phyloP scores from a whole-genome alignment of 179 eudicot species.

The Spergularia azorica region DNA sequence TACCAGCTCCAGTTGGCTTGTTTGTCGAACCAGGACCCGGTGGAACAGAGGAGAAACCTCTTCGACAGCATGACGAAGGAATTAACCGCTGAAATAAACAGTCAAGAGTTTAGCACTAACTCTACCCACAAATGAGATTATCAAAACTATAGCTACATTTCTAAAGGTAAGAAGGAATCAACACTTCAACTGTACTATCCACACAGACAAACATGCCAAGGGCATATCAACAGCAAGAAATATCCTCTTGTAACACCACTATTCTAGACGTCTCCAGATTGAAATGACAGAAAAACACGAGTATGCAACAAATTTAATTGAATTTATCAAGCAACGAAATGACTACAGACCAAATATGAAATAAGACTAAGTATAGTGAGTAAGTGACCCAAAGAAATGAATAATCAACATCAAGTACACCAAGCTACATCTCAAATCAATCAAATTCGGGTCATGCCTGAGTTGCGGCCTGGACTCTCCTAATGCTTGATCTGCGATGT shows the following conservation, averaged over 20 bases:
- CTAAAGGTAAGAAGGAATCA: no score
- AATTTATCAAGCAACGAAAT: not conserved
- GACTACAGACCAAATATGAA: not conserved
- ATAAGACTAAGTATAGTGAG: no score
- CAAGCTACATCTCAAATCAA: not conserved
- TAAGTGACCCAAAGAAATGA: no score
- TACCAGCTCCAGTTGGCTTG: slow-evolving; percentile 49
- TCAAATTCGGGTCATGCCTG: slow-evolving; percentile 45
- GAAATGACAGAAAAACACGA: not conserved
- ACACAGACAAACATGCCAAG: no score
- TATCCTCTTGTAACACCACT: no score
- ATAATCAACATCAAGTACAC: not conserved
- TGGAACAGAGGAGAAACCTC: slow-evolving; percentile 57
- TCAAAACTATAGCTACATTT: no score
- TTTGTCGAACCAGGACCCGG: slow-evolving; percentile 45
- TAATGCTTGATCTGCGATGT: slow-evolving; percentile 39
- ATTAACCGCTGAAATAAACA: slow-evolving; percentile 47
- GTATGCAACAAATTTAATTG: not conserved
- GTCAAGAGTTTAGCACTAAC: slow-evolving; percentile 1
- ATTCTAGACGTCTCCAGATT: no score
- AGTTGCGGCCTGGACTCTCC: slow-evolving; percentile 42
- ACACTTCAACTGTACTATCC: no score
- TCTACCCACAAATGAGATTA: no score
- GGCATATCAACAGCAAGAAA: no score
- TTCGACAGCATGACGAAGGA: slow-evolving; percentile 52